phyloP scores from a whole-genome alignment of 2,329 filamentous ascomycete species.

The Leptographium wingfieldii region DNA sequence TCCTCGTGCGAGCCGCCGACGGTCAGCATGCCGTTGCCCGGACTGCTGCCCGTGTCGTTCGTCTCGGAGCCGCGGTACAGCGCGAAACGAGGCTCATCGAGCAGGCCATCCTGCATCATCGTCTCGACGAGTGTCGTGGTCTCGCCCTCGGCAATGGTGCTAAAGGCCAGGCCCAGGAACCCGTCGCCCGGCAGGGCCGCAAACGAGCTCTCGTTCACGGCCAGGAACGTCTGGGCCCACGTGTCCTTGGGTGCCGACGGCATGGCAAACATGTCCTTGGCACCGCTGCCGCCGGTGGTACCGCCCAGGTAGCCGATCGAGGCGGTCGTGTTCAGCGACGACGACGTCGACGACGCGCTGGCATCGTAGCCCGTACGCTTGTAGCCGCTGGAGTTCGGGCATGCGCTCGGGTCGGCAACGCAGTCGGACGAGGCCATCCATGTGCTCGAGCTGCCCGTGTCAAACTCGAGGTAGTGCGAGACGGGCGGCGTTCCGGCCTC shows the following conservation, averaged over 20 bases:
- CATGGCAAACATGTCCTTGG: conserved; percentile 16
- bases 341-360: conserved; percentile 15
- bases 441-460: conserved; percentile 22
- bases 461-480: conserved; percentile 19
- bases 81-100: conserved; percentile 20
- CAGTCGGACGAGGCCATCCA: conserved; percentile 20
- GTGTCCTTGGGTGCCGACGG: conserved; percentile 3
- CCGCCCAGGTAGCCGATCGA: conserved; percentile 22
- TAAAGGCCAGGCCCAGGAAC: conserved; percentile 23
- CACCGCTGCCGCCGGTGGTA: conserved; percentile 13
- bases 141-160: conserved; percentile 18
- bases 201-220: conserved; percentile 19
- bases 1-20: conserved; percentile 18
- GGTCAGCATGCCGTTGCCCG: conserved; percentile 3
- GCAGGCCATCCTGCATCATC: conserved; percentile 16
- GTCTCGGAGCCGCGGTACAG: not conserved
- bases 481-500: conserved; percentile 18
- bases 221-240: conserved; percentile 20
- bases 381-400: conserved; percentile 16
- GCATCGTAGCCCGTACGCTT: conserved; percentile 18
- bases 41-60: conserved; percentile 19
- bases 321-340: conserved; percentile 12
- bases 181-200: conserved; percentile 18
- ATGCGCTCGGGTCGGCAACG: conserved; percentile 11
- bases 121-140: conserved; percentile 21